Base-by-base conservation (phyloP, 208 protist species). In the Willaertia magna region DNA sequence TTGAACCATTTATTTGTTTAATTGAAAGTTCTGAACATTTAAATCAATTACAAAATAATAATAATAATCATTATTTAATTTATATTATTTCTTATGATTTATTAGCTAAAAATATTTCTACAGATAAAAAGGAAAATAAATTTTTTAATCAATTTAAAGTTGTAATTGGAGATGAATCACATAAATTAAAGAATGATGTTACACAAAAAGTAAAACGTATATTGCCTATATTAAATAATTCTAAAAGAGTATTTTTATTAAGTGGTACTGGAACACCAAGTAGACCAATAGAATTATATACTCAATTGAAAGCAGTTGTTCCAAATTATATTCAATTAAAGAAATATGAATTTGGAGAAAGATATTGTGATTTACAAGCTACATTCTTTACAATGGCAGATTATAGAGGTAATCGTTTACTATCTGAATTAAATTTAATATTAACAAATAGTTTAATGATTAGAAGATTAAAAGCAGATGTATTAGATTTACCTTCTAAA, bases 151-250 rank as follows among this genome's bases (percentile, higher is more conserved):
- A 75, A 22, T 98, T 96, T 85, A 90, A 92, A 30, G 89, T 96
- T 0, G 94, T 98, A 14, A 95, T 98, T 42, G 87, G 94, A 26
- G 97, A 98, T 91, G 97, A 98, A 91, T 94, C 93, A 16, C 97
- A 98, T 92, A 95, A 93, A 85, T 93, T 98, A 82, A 98, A 98
- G 85, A 93, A 90, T 44, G 88, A 87, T 0, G 93, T 93, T 43
- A 85, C 74, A 26, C 30, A 86, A 83, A 90, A 95, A n/a, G 93
- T 95, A 12, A 85, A 93, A 74, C 78, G 86, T 30, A 90, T 97
- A 16, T 87, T 96, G n/a, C 90, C 90, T 52, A 74, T 98, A 20
- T 93, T 97, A 83, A 85, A 91, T 30, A 86, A 79, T 26, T 92
- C 94, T 16, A 85, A 88, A 0, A 91, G 95, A 46, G 90, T 94